Evolutionary conservation across 75 land plant genomes (phyloP).

Genomic region (Picea sitchensis): DNA sequence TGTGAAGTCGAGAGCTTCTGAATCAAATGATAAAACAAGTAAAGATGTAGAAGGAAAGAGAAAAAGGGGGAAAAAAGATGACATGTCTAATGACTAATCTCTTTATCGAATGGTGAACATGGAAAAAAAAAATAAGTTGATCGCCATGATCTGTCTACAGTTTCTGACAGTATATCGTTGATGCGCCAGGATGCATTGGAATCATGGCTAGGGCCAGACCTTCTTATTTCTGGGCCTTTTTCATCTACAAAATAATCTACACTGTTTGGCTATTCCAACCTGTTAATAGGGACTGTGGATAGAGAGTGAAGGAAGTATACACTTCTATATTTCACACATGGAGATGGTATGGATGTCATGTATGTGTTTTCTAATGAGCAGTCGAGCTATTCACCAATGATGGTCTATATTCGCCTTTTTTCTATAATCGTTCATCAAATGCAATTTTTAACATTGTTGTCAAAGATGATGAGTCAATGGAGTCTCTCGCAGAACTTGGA

Average conservation of each 20-base stretch:
- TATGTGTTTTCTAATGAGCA: constrained; percentile 56
- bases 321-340: constrained; percentile 72
- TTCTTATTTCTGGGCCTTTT: constrained; percentile 12
- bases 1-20: background rate
- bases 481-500: no score
- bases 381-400: constrained; percentile 30
- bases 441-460: no score
- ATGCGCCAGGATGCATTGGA: constrained; percentile 60
- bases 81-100: constrained; percentile 25
- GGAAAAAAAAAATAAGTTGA: constrained; percentile 6
- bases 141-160: background rate
- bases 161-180: constrained; percentile 22
- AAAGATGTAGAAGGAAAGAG: background rate
- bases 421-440: constrained; percentile 11
- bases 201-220: constrained; percentile 72
- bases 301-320: constrained; percentile 35
- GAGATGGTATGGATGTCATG: constrained; percentile 61
- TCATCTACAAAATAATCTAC: constrained; percentile 13
- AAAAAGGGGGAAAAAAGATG: background rate
- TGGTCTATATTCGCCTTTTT: constrained; percentile 1
- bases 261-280: constrained; percentile 38
- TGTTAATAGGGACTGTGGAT: constrained; percentile 46
- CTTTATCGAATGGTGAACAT: constrained; percentile 44
- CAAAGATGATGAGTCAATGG: no score
- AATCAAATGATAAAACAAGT: background rate